A percentile compares a stretch with the other conserved stretches of the same genome.
These are phyloP conservation scores for Phlyctochytrium arcticum DNA, from an alignment of 192 early-diverging fungal species.

Conservation along the genomic window DNA sequence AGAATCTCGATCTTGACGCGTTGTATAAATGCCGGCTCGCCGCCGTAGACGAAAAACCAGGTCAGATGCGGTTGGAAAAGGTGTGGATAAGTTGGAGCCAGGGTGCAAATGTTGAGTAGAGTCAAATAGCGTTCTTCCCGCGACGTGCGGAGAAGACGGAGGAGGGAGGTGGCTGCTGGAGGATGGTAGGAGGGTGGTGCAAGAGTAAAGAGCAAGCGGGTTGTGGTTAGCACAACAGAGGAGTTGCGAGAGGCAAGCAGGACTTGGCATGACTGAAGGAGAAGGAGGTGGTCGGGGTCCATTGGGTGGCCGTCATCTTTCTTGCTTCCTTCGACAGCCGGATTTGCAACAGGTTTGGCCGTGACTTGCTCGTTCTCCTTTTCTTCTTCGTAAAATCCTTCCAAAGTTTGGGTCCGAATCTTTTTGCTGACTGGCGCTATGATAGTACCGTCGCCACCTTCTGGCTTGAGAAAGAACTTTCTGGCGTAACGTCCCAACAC, in stretches of 20 bases:
- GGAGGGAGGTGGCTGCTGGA: constrained; percentile 48
- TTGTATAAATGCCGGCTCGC: constrained; percentile 74
- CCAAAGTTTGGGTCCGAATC: background rate
- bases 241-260: constrained; percentile 77
- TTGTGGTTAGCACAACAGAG: constrained; percentile 48
- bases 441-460: constrained; percentile 3
- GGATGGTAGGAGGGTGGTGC: constrained; percentile 14
- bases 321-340: no score
- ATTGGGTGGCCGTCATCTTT: no score
- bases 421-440: background rate
- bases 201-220: constrained; percentile 27
- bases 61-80: constrained; percentile 68
- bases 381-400: constrained; percentile 30
- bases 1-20: constrained; percentile 84
- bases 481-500: constrained; percentile 76
- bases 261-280: constrained; percentile 63
- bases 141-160: constrained; percentile 63
- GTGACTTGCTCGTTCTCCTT: constrained; percentile 25
- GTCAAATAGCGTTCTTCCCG: constrained; percentile 78
- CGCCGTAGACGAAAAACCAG: constrained; percentile 76
- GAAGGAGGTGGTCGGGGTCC: constrained; percentile 77
- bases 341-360: no score
- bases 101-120: constrained; percentile 70
- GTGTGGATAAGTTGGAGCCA: constrained; percentile 64
- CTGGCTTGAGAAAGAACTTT: constrained; percentile 59